Evolutionary conservation across 2,329 filamentous ascomycete genomes (phyloP).

Genomic region (Orbilia oligospora): DNA sequence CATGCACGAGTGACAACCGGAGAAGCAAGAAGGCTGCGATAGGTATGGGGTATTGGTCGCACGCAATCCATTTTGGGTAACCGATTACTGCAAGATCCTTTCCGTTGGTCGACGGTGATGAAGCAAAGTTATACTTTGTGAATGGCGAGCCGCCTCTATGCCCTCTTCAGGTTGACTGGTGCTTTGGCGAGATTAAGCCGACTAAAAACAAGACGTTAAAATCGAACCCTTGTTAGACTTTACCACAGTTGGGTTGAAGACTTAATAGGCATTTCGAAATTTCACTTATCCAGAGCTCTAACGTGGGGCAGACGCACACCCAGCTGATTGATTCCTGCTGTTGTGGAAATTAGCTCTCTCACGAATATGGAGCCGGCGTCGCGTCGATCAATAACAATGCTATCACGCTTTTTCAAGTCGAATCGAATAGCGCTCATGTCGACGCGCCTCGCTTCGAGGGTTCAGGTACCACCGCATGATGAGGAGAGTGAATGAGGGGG

Average conservation of each 20-base stretch:
- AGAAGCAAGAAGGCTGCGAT: not conserved
- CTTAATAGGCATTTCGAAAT: not conserved
- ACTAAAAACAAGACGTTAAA: slow-evolving; percentile 3
- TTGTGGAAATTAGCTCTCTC: slow-evolving; percentile 51
- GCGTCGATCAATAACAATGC: slow-evolving; percentile 47
- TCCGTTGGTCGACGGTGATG: slow-evolving; percentile 52
- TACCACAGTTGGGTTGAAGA: slow-evolving; percentile 42
- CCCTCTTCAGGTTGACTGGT: slow-evolving; percentile 20
- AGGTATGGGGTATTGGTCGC: slow-evolving; percentile 19
- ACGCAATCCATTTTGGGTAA: slow-evolving; percentile 34
- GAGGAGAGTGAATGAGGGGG: not conserved
- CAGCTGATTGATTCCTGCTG: slow-evolving; percentile 9
- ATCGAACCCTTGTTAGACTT: slow-evolving; percentile 15
- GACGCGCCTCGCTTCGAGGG: slow-evolving; percentile 30
- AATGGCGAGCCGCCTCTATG: slow-evolving; percentile 44
- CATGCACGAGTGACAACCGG: slow-evolving; percentile 25
- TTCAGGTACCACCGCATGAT: slow-evolving; percentile 25
- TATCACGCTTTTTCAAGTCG: slow-evolving; percentile 6
- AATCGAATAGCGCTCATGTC: slow-evolving; percentile 26
- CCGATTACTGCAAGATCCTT: slow-evolving; percentile 33
- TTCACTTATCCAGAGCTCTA: slow-evolving; percentile 12
- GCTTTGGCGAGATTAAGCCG: slow-evolving; percentile 47
- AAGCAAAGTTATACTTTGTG: slow-evolving; percentile 31
- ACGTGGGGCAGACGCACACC: not conserved
- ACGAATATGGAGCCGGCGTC: slow-evolving; percentile 24